phyloP scores from a whole-genome alignment of 495 filamentous ascomycete genomes.

The Talaromyces liani region DNA sequence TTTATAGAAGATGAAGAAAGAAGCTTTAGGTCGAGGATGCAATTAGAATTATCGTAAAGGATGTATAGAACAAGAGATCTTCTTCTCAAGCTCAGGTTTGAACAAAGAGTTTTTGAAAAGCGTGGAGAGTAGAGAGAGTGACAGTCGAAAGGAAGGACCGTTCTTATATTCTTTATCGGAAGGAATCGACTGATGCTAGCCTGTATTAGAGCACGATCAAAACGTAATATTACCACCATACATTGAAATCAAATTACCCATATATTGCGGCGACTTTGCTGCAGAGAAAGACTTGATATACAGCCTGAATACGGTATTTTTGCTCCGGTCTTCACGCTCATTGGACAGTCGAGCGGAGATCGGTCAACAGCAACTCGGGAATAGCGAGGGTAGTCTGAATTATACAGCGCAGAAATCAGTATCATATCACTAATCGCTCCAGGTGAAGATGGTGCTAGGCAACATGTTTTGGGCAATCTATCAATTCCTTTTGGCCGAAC shows the following conservation, averaged over 20 bases:
- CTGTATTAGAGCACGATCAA: too few species aligned
- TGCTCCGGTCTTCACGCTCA: background rate
- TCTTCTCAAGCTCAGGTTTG: background rate
- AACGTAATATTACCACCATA: background rate
- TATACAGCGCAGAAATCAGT: constrained; percentile 21
- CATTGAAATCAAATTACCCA: background rate
- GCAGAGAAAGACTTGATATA: background rate
- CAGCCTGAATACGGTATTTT: background rate
- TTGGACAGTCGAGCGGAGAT: background rate
- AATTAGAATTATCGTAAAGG: background rate
- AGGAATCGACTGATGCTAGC: background rate
- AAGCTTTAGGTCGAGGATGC: background rate
- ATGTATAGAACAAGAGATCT: background rate
- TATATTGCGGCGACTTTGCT: background rate
- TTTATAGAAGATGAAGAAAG: constrained; percentile 10
- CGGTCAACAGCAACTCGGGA: background rate
- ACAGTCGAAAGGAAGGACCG: background rate
- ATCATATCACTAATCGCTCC: background rate
- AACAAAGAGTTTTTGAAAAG: background rate
- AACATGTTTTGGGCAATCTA: background rate
- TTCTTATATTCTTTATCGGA: background rate
- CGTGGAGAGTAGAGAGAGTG: background rate
- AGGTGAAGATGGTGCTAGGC: background rate
- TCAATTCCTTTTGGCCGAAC: background rate
- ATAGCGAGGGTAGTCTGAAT: constrained; percentile 18